phyloP scores from a whole-genome alignment of 1,284 basidiomycete species.

The Leccinum subrobustum region DNA sequence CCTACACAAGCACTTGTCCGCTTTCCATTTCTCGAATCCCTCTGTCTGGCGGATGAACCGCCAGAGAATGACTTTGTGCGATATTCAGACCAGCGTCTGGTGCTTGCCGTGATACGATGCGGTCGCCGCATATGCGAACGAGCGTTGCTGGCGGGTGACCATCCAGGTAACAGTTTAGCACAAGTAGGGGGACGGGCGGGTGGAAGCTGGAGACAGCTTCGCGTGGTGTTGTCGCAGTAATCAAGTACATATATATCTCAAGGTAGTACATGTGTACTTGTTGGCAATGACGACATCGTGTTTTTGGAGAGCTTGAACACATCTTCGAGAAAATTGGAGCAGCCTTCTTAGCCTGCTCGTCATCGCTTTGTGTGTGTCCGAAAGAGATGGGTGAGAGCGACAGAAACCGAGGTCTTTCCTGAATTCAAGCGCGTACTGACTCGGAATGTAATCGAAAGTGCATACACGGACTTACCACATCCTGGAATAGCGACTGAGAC shows the following conservation, averaged over 20 bases:
- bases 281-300: slow-evolving; percentile 81
- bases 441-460: background rate
- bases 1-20: too few species aligned
- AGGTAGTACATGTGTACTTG: slow-evolving; percentile 51
- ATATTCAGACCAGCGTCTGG: slow-evolving; percentile 61
- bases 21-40: too few species aligned
- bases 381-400: slow-evolving; percentile 84
- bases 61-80: slow-evolving; percentile 60
- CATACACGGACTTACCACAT: slow-evolving; percentile 43
- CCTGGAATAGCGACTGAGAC: slow-evolving; percentile 93
- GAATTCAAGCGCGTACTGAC: background rate
- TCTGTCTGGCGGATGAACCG: slow-evolving; percentile 63
- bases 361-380: slow-evolving; percentile 91
- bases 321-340: slow-evolving; percentile 78
- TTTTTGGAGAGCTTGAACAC: slow-evolving; percentile 59
- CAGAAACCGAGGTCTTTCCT: slow-evolving; percentile 77
- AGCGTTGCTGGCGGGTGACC: slow-evolving; percentile 39
- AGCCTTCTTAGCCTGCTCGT: slow-evolving; percentile 78
- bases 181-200: slow-evolving; percentile 69
- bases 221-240: too few species aligned
- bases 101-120: slow-evolving; percentile 82
- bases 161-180: slow-evolving; percentile 45
- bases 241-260: background rate
- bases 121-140: slow-evolving; percentile 63
- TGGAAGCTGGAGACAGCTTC: slow-evolving; percentile 29